These are phyloP conservation scores for Agastache rugosa DNA, from an alignment of 257 asterid genomes.

Conservation along the genomic window DNA sequence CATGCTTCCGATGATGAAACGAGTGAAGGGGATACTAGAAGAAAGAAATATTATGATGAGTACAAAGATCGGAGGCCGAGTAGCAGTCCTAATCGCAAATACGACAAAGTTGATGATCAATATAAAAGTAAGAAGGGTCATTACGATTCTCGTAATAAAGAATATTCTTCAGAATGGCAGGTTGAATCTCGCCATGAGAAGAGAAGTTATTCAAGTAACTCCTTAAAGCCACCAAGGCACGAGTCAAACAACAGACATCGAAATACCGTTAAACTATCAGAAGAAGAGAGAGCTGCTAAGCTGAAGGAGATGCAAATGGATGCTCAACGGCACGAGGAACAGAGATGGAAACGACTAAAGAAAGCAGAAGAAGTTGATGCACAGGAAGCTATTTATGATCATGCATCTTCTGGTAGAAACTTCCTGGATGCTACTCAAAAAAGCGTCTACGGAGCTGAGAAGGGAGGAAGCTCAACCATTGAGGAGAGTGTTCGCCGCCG, in stretches of 20 bases:
- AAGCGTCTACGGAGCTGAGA: slow-evolving; percentile 87
- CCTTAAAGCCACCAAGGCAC: slow-evolving; percentile 49
- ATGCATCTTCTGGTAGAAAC: slow-evolving; percentile 61
- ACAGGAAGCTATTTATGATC: slow-evolving; percentile 60
- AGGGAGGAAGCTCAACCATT: slow-evolving; percentile 90
- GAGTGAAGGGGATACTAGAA: slow-evolving; percentile 40
- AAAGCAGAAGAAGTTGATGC: slow-evolving; percentile 85
- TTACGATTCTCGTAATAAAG: slow-evolving; percentile 36
- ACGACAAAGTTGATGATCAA: slow-evolving; percentile 30
- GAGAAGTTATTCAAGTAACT: slow-evolving; percentile 37
- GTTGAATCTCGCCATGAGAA: slow-evolving; percentile 40
- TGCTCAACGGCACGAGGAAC: slow-evolving; percentile 90
- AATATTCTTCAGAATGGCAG: slow-evolving; percentile 45
- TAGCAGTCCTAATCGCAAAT: slow-evolving; percentile 20
- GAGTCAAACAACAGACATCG: slow-evolving; percentile 50
- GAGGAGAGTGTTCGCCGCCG: slow-evolving; percentile 98
- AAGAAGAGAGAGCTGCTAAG: slow-evolving; percentile 90
- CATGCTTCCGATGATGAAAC: slow-evolving; percentile 50
- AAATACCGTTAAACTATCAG: slow-evolving; percentile 64
- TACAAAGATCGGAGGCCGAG: slow-evolving; percentile 40
- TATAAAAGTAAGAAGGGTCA: slow-evolving; percentile 28
- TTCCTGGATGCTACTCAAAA: slow-evolving; percentile 83
- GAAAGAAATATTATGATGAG: slow-evolving; percentile 45
- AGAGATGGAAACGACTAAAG: slow-evolving; percentile 86
- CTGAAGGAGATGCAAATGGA: slow-evolving; percentile 94